Evolutionary conservation across 2,329 filamentous ascomycete species (phyloP), one percentile per base, ranked within the genome.

Genomic region (Rhynchosporium agropyri): DNA sequence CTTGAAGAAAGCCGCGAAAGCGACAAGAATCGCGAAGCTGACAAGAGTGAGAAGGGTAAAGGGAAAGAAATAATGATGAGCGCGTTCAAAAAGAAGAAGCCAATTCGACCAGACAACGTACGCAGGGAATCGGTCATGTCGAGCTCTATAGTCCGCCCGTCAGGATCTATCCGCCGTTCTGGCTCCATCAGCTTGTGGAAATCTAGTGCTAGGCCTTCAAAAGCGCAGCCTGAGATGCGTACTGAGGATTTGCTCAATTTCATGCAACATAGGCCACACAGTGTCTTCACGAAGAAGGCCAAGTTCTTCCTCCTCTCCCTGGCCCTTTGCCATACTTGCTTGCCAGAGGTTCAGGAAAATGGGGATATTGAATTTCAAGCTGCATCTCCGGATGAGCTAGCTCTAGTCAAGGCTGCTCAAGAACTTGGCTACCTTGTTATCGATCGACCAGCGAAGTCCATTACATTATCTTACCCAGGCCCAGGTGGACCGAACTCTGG

Each of bases 361-460:
- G 92, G 89, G 3, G 79, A 85, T 43, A 82, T 90, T n/a, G 84
- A 88, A 7, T 97, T 91, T 71, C 93, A 97, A 76, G 91, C 93
- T 15, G 89, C 92, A 0, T 97, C 92, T 0, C 93, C 93, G 0
- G 93, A 97, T 73, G 93, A 97, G 73, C 79, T 96, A 56, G 93
- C 93, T 7, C 81, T 97, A 36, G 91, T 97, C 0, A 83, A 85
- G 69, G 93, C 92, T 12, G 92, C 93, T 0, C 87, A 92, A 71
- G 92, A 97, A 69, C 82, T 97, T 42, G 93, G 92, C 0, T 96
- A 90, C 69, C 75, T 92, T 2, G 85, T 96, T 7, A 81, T 89
- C 55, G 88, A 92, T 67, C 85, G 91, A 58, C 87, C 92, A 36
- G 83, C 90, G 0, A 85, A 88, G 55, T 86, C 83, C 0, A 84